Conservation (phyloP, 495 filamentous ascomycete genomes). For the Wilcoxina mikolae region DNA sequence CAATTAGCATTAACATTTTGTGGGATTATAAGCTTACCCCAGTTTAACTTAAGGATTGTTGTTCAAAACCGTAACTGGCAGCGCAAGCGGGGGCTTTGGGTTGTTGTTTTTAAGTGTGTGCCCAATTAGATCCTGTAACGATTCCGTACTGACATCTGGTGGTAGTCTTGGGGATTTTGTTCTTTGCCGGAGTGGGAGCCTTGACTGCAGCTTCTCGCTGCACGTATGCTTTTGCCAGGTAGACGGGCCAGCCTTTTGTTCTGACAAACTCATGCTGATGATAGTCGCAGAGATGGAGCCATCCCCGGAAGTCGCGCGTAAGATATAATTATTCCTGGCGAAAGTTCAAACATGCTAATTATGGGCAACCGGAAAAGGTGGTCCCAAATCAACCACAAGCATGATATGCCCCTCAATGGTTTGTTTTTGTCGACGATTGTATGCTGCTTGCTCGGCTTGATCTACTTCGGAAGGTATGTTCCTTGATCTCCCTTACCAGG, state of each 20-base stretch:
- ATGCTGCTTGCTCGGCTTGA: slow-evolving; percentile 43
- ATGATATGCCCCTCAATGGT: slow-evolving; percentile 44
- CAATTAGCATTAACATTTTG: background rate
- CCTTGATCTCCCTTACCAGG: no score
- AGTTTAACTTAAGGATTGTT: slow-evolving; percentile 23
- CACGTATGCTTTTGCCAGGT: slow-evolving; percentile 45
- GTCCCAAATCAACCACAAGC: slow-evolving; percentile 40
- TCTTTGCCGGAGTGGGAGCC: slow-evolving; percentile 46
- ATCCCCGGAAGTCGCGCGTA: slow-evolving; percentile 61
- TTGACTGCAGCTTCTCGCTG: slow-evolving; percentile 45
- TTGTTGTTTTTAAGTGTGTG: slow-evolving; percentile 46
- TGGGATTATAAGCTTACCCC: no score
- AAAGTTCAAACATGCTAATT: slow-evolving; percentile 3
- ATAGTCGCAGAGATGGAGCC: slow-evolving; percentile 37
- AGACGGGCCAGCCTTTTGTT: no score
- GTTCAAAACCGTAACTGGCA: slow-evolving; percentile 45
- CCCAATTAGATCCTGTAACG: background rate
- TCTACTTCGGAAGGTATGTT: slow-evolving; percentile 41
- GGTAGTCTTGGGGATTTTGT: slow-evolving; percentile 46
- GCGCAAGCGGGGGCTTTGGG: slow-evolving; percentile 50
- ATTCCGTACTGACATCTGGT: background rate
- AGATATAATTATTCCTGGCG: no score
- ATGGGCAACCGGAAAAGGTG: no score
- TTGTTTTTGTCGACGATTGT: slow-evolving; percentile 43
- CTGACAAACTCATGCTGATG: background rate